Evolutionary conservation across 139 green algal genomes (phyloP).

Genomic region (Astrephomene gubernaculifera): DNA sequence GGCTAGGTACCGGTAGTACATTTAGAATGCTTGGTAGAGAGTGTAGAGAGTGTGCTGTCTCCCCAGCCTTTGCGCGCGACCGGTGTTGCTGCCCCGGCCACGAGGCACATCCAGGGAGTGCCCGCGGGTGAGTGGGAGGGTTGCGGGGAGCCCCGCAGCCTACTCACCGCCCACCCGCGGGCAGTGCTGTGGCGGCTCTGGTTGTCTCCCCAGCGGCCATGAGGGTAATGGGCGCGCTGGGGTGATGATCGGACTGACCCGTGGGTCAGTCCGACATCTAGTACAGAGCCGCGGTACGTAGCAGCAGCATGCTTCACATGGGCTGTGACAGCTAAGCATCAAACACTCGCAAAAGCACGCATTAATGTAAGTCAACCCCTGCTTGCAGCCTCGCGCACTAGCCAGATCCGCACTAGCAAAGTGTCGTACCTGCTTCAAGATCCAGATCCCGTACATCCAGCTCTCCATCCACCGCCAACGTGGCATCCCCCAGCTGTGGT

Average conservation of each 20-base stretch:
- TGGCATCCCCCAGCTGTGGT: slow-evolving; percentile 66
- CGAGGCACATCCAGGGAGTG: slow-evolving; percentile 30
- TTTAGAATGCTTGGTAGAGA: no score
- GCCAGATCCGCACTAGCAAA: no score
- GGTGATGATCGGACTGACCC: not conserved
- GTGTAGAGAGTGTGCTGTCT: no score
- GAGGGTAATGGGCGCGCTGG: not conserved
- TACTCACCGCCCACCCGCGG: not conserved
- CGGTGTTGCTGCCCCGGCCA: slow-evolving; percentile 23
- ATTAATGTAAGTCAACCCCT: no score
- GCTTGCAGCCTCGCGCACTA: no score
- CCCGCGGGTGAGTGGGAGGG: not conserved
- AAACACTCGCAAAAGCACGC: no score
- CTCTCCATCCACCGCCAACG: slow-evolving; percentile 35
- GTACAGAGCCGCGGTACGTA: not conserved
- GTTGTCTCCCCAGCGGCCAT: not conserved
- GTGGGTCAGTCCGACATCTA: not conserved
- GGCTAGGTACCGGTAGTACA: no score
- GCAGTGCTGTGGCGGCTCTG: not conserved
- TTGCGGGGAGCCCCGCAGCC: no score
- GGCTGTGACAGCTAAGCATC: no score
- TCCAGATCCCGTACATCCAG: slow-evolving; percentile 62
- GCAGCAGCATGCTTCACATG: no score
- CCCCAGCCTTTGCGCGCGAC: slow-evolving; percentile 34
- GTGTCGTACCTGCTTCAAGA: slow-evolving; percentile 56